Percentiles rank a stretch among this genome's conserved stretches.
These are phyloP conservation scores for Lumnitzera littorea DNA, from an alignment of 345 rosid genomes.

Conservation along the genomic window DNA sequence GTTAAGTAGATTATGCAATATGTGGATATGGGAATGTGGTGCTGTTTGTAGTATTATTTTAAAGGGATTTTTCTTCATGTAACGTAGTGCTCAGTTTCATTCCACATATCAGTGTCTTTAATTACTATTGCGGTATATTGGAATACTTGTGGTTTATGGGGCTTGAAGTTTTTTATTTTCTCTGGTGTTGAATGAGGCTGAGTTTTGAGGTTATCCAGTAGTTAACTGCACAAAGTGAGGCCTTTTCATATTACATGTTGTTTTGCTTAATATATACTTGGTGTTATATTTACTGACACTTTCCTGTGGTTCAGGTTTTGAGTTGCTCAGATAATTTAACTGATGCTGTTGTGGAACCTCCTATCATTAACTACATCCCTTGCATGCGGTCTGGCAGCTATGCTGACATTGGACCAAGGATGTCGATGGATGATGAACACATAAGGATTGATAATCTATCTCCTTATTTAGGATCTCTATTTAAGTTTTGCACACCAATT, in stretches of 20 bases:
- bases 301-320: background rate
- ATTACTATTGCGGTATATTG: too few relatives aligned
- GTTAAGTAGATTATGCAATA: too few relatives aligned
- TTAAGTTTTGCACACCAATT: slow-evolving; percentile 6
- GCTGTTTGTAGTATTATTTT: too few relatives aligned
- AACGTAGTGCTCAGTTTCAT: too few relatives aligned
- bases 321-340: background rate
- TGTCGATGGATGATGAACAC: slow-evolving; percentile 11
- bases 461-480: background rate
- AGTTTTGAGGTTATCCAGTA: background rate
- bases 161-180: too few relatives aligned
- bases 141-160: too few relatives aligned
- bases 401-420: slow-evolving; percentile 8
- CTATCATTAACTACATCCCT: slow-evolving; percentile 3
- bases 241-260: background rate
- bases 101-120: too few relatives aligned
- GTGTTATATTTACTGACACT: background rate
- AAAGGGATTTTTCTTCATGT: too few relatives aligned
- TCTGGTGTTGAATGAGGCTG: too few relatives aligned
- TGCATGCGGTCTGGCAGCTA: slow-evolving; percentile 11
- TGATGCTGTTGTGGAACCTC: background rate
- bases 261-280: background rate
- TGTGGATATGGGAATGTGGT: too few relatives aligned
- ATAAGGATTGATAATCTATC: slow-evolving; percentile 9
- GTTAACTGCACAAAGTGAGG: too few relatives aligned